Evolutionary conservation across 768 basidiomycete species (phyloP).

Genomic region (Lepiota venenata): DNA sequence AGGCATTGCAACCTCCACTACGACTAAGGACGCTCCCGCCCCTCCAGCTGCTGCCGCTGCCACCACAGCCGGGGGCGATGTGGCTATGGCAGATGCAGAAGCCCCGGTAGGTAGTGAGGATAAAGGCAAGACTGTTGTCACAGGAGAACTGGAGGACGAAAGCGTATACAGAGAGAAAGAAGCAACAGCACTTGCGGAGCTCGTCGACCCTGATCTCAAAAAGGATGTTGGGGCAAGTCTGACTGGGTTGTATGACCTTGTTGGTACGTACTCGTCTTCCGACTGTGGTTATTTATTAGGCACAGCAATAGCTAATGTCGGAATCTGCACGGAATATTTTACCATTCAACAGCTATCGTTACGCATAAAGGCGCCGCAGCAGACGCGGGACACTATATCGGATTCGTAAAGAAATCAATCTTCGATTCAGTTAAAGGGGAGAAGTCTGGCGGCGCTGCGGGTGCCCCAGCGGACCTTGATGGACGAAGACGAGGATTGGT

Average conservation of each 20-base stretch:
- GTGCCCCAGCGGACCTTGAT: conserved; percentile 32
- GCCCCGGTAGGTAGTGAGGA: conserved; percentile 20
- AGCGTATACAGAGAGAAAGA: conserved; percentile 62
- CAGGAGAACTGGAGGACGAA: conserved; percentile 64
- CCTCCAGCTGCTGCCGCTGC: conserved; percentile 21
- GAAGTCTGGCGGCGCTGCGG: conserved; percentile 16
- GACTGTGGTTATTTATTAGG: neutral
- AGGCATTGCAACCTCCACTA: conserved; percentile 25
- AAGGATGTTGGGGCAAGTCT: conserved; percentile 70
- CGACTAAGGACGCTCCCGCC: conserved; percentile 21
- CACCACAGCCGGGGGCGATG: conserved; percentile 13
- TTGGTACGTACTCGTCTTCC: conserved; percentile 53
- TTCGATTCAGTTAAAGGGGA: conserved; percentile 44
- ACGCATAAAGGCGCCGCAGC: conserved; percentile 97
- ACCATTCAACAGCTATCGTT: conserved; percentile 65
- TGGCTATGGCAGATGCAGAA: conserved; percentile 16
- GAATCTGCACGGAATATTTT: conserved; percentile 6
- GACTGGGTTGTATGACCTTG: conserved; percentile 87
- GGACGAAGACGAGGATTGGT: conserved; percentile 86
- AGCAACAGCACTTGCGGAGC: conserved; percentile 53
- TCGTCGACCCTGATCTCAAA: conserved; percentile 62
- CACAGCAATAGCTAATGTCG: neutral
- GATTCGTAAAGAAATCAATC: conserved; percentile 78
- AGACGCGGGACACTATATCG: conserved; percentile 95
- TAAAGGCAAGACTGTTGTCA: conserved; percentile 26